Conservation (phyloP, 208 protist genomes). For the Leptomonas pyrrhocoris region DNA sequence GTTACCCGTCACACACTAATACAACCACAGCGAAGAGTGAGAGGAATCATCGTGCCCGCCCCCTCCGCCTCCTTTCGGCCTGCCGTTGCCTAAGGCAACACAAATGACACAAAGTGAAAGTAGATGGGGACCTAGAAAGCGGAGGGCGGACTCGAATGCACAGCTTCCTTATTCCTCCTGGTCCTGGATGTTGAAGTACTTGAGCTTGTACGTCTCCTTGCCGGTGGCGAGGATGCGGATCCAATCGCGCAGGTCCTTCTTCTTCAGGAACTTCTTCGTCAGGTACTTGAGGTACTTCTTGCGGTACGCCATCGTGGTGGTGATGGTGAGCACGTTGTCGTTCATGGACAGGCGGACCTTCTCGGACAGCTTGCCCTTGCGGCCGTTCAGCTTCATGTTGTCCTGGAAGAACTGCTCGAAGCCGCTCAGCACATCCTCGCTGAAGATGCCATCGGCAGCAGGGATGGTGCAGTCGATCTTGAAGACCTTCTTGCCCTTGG, state of each 20-base stretch:
- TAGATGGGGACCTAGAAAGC: not conserved
- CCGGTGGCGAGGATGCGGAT: conserved; percentile 96
- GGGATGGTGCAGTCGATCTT: conserved; percentile 82
- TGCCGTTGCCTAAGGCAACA: not conserved
- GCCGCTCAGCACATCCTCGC: conserved; percentile 81
- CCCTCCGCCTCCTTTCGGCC: not conserved
- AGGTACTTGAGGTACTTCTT: conserved; percentile 99
- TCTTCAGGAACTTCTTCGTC: conserved; percentile 99
- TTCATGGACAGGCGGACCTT: conserved; percentile 90
- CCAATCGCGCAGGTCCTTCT: conserved; percentile 98
- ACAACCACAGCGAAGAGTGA: not conserved
- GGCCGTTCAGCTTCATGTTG: conserved; percentile 98
- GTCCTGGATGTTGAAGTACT: conserved; percentile 98
- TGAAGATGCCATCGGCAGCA: conserved; percentile 77
- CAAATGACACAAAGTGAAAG: not conserved
- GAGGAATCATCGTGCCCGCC: not conserved
- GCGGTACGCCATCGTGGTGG: conserved; percentile 93
- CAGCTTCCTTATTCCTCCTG: conserved; percentile 80
- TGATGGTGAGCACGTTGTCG: conserved; percentile 92
- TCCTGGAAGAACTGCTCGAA: conserved; percentile 97
- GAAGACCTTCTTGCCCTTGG: conserved; percentile 91
- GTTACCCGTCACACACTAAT: not conserved
- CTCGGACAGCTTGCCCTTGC: conserved; percentile 96
- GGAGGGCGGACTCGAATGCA: not conserved
- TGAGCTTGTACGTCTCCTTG: conserved; percentile 97